A percentile compares a stretch with the other conserved stretches of the same genome.
These are phyloP conservation scores for Penicillium concentricum DNA, from an alignment of 2,329 filamentous ascomycete genomes.

Conservation along the genomic window DNA sequence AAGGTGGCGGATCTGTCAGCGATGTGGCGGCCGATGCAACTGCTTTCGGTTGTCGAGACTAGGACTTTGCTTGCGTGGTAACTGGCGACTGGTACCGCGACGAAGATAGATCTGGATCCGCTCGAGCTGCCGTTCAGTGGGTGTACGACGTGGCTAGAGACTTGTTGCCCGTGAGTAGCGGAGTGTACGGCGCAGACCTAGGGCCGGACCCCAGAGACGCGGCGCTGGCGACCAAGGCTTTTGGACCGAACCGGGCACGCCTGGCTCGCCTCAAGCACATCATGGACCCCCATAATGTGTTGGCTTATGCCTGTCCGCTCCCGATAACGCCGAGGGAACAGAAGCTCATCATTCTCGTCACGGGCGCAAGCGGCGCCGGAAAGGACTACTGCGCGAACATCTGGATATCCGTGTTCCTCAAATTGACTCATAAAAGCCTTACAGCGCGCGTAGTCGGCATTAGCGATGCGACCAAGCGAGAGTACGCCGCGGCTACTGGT, in stretches of 20 bases:
- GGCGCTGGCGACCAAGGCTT: slow-evolving; percentile 53
- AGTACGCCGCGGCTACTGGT: slow-evolving; percentile 54
- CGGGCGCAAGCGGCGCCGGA: slow-evolving; percentile 50
- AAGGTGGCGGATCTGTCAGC: slow-evolving; percentile 55
- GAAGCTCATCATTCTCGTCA: slow-evolving; percentile 59
- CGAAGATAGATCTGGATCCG: slow-evolving; percentile 35
- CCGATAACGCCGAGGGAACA: slow-evolving; percentile 34
- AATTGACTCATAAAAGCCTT: slow-evolving; percentile 26
- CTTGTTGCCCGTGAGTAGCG: slow-evolving; percentile 52
- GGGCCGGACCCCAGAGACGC: slow-evolving; percentile 61
- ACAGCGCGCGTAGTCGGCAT: slow-evolving; percentile 52
- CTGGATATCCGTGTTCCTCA: slow-evolving; percentile 49
- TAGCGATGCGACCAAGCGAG: slow-evolving; percentile 57
- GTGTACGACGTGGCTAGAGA: slow-evolving; percentile 53
- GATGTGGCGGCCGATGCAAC: slow-evolving; percentile 48
- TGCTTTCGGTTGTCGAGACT: slow-evolving; percentile 63
- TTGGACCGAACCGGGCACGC: slow-evolving; percentile 55
- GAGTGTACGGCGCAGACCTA: slow-evolving; percentile 61
- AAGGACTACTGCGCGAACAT: slow-evolving; percentile 60
- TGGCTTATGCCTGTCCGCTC: slow-evolving; percentile 59
- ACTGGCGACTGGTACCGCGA: slow-evolving; percentile 61
- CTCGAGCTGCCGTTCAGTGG: slow-evolving; percentile 50
- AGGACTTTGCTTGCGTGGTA: slow-evolving; percentile 64
- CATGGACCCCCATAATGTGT: slow-evolving; percentile 52
- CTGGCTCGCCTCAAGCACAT: slow-evolving; percentile 53